These are phyloP conservation scores for Diplodia scrobiculata DNA, from an alignment of 2,329 filamentous ascomycete species.

Conservation along the genomic window DNA sequence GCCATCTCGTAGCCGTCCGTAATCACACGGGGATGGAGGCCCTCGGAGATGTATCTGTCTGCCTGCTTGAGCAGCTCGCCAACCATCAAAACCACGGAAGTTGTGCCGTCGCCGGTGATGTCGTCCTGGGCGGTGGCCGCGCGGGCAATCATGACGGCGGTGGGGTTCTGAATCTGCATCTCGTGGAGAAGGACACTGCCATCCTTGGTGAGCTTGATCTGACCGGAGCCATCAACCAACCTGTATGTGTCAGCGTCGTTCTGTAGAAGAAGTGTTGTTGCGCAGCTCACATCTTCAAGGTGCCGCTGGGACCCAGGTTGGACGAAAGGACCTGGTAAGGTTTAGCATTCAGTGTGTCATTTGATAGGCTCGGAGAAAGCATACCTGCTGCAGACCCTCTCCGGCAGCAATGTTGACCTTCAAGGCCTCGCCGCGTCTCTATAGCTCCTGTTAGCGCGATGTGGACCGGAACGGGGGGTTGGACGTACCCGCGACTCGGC, in stretches of 20 bases:
- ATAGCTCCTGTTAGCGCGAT: slow-evolving; percentile 50
- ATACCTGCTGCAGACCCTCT: slow-evolving; percentile 66
- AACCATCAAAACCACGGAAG: slow-evolving; percentile 90
- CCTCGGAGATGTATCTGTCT: slow-evolving; percentile 91
- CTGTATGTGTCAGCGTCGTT: slow-evolving; percentile 44
- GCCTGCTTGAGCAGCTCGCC: slow-evolving; percentile 98
- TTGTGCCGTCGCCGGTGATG: slow-evolving; percentile 97
- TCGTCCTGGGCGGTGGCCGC: slow-evolving; percentile 97
- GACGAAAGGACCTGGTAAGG: slow-evolving; percentile 85
- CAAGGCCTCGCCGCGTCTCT: slow-evolving; percentile 96
- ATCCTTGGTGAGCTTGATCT: slow-evolving; percentile 98
- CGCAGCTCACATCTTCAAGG: slow-evolving; percentile 91
- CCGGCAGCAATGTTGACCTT: slow-evolving; percentile 96
- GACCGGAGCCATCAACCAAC: slow-evolving; percentile 65
- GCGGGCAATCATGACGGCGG: slow-evolving; percentile 77
- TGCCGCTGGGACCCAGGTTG: slow-evolving; percentile 89
- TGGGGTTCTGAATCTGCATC: slow-evolving; percentile 97
- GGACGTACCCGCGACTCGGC: slow-evolving; percentile 87
- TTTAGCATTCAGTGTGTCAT: slow-evolving; percentile 38
- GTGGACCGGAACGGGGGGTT: slow-evolving; percentile 30
- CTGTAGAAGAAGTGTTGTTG: slow-evolving; percentile 22
- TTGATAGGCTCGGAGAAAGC: slow-evolving; percentile 42
- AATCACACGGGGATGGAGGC: slow-evolving; percentile 93
- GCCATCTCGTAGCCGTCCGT: slow-evolving; percentile 97
- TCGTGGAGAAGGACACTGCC: slow-evolving; percentile 79